Base-by-base conservation (phyloP, 1,284 basidiomycete species). In the Ganoderma leucocontextum region DNA sequence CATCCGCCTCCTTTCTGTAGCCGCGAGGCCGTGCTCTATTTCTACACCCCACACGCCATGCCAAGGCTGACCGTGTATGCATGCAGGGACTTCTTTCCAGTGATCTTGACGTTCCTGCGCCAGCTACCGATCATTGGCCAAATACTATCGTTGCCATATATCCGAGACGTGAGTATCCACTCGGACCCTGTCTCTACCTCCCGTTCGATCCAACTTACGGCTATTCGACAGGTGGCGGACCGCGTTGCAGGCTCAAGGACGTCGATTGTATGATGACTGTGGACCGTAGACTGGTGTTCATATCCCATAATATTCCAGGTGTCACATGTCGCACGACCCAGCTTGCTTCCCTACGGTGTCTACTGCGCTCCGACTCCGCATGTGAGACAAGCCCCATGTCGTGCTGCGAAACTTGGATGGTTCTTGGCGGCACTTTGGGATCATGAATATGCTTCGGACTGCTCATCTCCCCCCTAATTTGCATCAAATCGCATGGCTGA, bases 11-110 rank as follows among this genome's bases (percentile, higher is more conserved):
- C 12, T 22, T 9, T 17, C 10, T n/a, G 19, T 38, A 29, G 25
- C 38, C 55, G 19, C 17, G 55, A 36, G 33, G 35, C 35, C 35
- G 53, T 55, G 39, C 39, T 35, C 38, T 38, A 25, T 61, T 41
- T 39, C 25, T 41, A n/a, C 60, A 15, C 61, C 61, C 49, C 61
- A n/a, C 19, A 62, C 49, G 35, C 53, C 61, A 52, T 41, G 33
- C 35, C 42, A 4, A 41, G 10, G n/a, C 52, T 52, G 25, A 39
- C 52, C 9, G 19, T 12, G 38, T n/a, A 35, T 49, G 15, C 33
- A 6, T 47, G n/a, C 82, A 99, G 97, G 60, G 97, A 99, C 82
- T 99, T 99, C 86, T 99, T 99, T 90, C 98, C 98, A 6, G 97
- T 99, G 67, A 95, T 99, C 68, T 85, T 99, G 68, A 97, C 95